phyloP scores from a whole-genome alignment of 176 grass and related monocot species.

The Aegilops sharonensis region DNA sequence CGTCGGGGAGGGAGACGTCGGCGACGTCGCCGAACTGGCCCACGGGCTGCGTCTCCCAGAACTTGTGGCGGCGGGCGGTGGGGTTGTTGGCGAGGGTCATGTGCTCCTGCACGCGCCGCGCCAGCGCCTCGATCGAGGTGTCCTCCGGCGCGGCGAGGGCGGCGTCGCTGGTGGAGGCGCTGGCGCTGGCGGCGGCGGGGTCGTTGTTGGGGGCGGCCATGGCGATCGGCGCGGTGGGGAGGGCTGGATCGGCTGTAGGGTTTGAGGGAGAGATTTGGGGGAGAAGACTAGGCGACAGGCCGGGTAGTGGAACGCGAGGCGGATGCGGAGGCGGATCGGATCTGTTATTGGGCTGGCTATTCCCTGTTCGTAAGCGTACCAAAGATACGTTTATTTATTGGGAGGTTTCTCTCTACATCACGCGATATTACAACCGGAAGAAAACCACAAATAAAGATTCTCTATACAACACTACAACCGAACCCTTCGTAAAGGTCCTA shows the following conservation, averaged over 20 bases:
- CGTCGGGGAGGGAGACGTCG: conserved; percentile 60
- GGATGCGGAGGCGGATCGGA: neutral
- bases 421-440: too few species aligned
- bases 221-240: conserved; percentile 34
- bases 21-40: conserved; percentile 77
- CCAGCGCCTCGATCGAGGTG: conserved; percentile 64
- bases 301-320: conserved; percentile 24
- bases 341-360: conserved; percentile 36
- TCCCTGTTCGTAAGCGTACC: neutral
- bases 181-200: conserved; percentile 9
- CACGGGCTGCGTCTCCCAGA: conserved; percentile 99
- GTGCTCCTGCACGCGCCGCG: conserved; percentile 70
- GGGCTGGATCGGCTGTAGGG: conserved; percentile 49
- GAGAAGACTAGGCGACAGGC: conserved; percentile 6
- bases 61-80: conserved; percentile 71
- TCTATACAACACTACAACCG: too few species aligned
- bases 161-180: neutral
- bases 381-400: neutral
- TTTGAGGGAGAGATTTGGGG: conserved; percentile 39
- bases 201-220: conserved; percentile 50
- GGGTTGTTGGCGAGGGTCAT: conserved; percentile 51
- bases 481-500: too few species aligned
- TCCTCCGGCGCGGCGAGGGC: conserved; percentile 25
- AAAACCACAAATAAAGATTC: too few species aligned
- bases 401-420: too few species aligned